A percentile compares a stretch with the other conserved stretches of the same genome.
Evolutionary conservation across 371 early-diverging fungal genomes (phyloP).

Genomic region (Mucor piriformis): DNA sequence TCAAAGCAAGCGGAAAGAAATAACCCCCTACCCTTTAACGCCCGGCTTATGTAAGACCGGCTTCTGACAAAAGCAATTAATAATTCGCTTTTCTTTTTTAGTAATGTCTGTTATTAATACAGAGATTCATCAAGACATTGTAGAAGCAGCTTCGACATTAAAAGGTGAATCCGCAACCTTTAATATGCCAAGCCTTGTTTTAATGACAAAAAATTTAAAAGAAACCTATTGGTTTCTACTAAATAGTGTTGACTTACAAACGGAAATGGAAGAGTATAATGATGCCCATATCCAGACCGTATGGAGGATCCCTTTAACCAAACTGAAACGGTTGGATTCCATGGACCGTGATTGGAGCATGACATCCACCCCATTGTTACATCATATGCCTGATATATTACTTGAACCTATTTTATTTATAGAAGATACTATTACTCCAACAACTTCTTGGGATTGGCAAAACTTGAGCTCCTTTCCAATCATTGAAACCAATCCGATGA

Average conservation of each 20-base stretch:
- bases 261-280: neutral
- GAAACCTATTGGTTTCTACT: too few relatives aligned
- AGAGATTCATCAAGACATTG: conserved; percentile 11
- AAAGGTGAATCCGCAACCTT: conserved; percentile 7
- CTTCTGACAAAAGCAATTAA: too few relatives aligned
- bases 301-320: conserved; percentile 10
- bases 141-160: too few relatives aligned
- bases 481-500: neutral
- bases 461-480: neutral
- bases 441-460: neutral
- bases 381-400: conserved; percentile 1
- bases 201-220: neutral
- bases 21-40: too few relatives aligned
- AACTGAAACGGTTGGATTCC: conserved; percentile 7
- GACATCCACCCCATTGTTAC: neutral
- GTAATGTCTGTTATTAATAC: neutral
- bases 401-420: neutral
- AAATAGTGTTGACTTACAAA: too few relatives aligned
- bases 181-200: neutral
- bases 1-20: too few relatives aligned
- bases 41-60: too few relatives aligned
- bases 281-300: neutral
- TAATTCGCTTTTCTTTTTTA: neutral
- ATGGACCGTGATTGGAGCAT: conserved; percentile 8
- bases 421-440: neutral